These are phyloP conservation scores for Mycena metata DNA, from an alignment of 768 basidiomycete species.

Conservation along the genomic window DNA sequence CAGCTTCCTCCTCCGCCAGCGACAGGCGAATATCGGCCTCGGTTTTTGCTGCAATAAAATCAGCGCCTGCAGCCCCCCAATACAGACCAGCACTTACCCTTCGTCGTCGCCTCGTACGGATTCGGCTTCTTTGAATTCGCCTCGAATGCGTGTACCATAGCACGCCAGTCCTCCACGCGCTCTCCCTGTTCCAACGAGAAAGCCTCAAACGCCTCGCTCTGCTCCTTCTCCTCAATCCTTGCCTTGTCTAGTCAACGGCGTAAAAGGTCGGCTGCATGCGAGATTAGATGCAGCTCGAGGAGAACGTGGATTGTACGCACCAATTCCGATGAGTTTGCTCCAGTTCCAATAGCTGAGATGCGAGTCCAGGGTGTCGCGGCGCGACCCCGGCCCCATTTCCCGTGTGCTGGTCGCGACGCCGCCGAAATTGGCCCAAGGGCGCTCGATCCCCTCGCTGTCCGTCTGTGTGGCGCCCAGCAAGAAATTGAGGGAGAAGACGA, in stretches of 20 bases:
- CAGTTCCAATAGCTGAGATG: constrained; percentile 46
- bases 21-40: constrained; percentile 7
- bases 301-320: constrained; percentile 27
- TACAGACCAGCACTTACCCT: background rate
- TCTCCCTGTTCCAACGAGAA: constrained; percentile 2
- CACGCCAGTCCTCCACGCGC: constrained; percentile 4
- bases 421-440: too few relatives aligned
- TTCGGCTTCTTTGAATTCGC: background rate
- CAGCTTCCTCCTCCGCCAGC: constrained; percentile 13
- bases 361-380: constrained; percentile 44
- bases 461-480: too few relatives aligned
- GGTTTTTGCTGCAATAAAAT: constrained; percentile 2
- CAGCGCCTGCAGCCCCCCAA: background rate
- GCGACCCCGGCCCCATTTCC: constrained; percentile 22
- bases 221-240: background rate
- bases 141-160: background rate
- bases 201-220: background rate
- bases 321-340: constrained; percentile 42
- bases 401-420: too few relatives aligned
- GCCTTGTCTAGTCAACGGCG: background rate
- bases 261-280: background rate
- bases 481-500: too few relatives aligned
- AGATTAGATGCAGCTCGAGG: background rate
- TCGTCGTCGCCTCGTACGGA: constrained; percentile 5
- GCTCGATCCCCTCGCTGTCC: too few relatives aligned